phyloP scores from a whole-genome alignment of 148 eudicot genomes.

The Cornus controversa region DNA sequence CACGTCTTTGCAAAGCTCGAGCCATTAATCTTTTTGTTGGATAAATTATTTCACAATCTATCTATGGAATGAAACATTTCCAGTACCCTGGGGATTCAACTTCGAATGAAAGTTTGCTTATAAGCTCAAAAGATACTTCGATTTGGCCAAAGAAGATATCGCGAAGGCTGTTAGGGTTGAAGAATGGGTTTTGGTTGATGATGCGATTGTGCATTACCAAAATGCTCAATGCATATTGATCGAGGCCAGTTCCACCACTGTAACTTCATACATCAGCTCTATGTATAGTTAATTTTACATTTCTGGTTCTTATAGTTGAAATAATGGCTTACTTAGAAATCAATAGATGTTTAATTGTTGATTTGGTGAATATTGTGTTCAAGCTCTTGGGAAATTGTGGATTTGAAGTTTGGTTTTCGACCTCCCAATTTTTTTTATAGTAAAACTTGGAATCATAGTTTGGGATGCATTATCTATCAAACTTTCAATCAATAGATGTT shows the following conservation, averaged over 20 bases:
- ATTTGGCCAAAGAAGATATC: slow-evolving; percentile 78
- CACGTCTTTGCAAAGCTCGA: too few relatives aligned
- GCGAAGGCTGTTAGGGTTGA: slow-evolving; percentile 88
- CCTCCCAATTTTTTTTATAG: too few relatives aligned
- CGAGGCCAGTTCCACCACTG: slow-evolving; percentile 72
- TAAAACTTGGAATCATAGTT: too few relatives aligned
- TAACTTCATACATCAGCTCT: slow-evolving; percentile 64
- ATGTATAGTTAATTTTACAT: slow-evolving; percentile 32
- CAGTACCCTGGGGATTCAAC: slow-evolving; percentile 37
- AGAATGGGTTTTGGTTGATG: slow-evolving; percentile 85
- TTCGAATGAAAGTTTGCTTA: slow-evolving; percentile 74
- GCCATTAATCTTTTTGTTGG: too few relatives aligned
- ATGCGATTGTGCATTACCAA: slow-evolving; percentile 67
- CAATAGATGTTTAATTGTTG: too few relatives aligned
- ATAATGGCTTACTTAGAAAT: not conserved
- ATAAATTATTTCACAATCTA: not conserved
- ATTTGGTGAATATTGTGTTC: too few relatives aligned
- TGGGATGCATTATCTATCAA: too few relatives aligned
- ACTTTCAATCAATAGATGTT: too few relatives aligned
- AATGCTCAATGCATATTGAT: slow-evolving; percentile 61
- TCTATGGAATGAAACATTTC: slow-evolving; percentile 67
- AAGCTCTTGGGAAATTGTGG: too few relatives aligned
- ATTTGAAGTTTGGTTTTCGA: too few relatives aligned
- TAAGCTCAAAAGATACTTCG: slow-evolving; percentile 89
- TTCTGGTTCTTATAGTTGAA: not conserved